Base-by-base conservation (phyloP, 1,284 basidiomycete genomes). In the Athelia sp. region DNA sequence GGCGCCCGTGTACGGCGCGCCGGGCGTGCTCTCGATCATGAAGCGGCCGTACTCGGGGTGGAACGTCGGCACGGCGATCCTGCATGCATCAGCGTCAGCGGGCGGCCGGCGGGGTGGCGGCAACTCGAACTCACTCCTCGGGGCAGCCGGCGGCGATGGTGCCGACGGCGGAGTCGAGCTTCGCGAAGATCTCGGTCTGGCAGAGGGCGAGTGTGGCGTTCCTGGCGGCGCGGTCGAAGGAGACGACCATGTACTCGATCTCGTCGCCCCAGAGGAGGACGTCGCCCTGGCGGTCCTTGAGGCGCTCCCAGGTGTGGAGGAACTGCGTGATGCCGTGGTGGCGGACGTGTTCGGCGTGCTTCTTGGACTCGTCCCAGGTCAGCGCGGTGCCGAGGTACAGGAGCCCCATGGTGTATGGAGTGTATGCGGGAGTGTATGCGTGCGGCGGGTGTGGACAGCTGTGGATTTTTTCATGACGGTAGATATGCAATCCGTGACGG, bases 11-110 rank as follows among this genome's bases (percentile, higher is more conserved):
- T 98, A 99, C 1, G 97, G 97, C 38, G 82, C 81, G 2, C 97
- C 97, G 0, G 97, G 97, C 0, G 96, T 99, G 8, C 93, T 94
- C 69, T 99, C 97, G 50, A 99, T 78, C 97, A 99, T 99, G 74
- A 92, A 99, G 36, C 95, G 82, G 46, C 96, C 97, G 71, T 97
- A 99, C 68, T 99, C 97, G 14, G 96, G 96, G 65, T 99, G 97
- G 65, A 97, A 99, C n/a, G 87, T 91, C 3, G 95, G 94, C 23
- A 93, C 79, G 17, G 82, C 76, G 31, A 81, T 73, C 44, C 90
- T 94, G 59, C 45, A 38, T 53, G 51, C 50, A 49, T 52, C 43
- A 43, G 51, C 45, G 36, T 35, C 26, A 29, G 26, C 26, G 26
- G 26, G 26, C 4, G 13, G 26, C 26, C 4, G 26, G 13, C 26